Base-by-base conservation (phyloP, 768 basidiomycete genomes). In the Heimioporus sp. region DNA sequence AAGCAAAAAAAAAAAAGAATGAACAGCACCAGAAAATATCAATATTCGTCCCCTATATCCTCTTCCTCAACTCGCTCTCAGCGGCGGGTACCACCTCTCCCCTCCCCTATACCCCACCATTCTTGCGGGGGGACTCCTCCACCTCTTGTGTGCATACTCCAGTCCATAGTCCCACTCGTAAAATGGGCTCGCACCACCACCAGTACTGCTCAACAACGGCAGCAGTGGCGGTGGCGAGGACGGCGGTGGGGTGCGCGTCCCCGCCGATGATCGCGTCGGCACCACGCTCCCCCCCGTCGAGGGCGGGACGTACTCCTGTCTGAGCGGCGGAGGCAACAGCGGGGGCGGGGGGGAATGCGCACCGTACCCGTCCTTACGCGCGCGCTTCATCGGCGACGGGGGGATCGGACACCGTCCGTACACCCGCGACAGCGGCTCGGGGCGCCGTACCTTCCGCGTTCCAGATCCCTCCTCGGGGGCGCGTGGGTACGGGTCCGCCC, bases 331-430 rank as follows among this genome's bases (percentile, higher is more conserved):
- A 7, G 2, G 24, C 24, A 28, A 7, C 1, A 7, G 24, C 11
- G 13, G 7, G 35, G 4, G 16, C 5, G 39, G 47, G 5, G 15
- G 34, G 13, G 36, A 39, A 15, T 59, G 59, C 3, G 53, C 53
- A 17, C 62, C 55, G 28, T 71, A 72, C 4, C 40, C 55, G 30
- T 80, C 79, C n/a, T 79, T 79, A 2, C 79, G 70, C 1, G 68
- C 38, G 34, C 80, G 68, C 49, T 80, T 80, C 43, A 72, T 30
- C 2, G 78, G 76, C 8, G 79, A 79, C 8, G 78, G 79, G 20
- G 48, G 45, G 24, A 7, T 28, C 24, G 24, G 24, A 28, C 24
- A 6, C 8, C 67, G 54, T 2, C 65, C 60, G 5, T 43, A 49
- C 7, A 65, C 57, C 21, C 59, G 61, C 12, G 53, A 54, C 9